phyloP scores from a whole-genome alignment of 2,329 filamentous ascomycete genomes.

The Balansia obtecta region DNA sequence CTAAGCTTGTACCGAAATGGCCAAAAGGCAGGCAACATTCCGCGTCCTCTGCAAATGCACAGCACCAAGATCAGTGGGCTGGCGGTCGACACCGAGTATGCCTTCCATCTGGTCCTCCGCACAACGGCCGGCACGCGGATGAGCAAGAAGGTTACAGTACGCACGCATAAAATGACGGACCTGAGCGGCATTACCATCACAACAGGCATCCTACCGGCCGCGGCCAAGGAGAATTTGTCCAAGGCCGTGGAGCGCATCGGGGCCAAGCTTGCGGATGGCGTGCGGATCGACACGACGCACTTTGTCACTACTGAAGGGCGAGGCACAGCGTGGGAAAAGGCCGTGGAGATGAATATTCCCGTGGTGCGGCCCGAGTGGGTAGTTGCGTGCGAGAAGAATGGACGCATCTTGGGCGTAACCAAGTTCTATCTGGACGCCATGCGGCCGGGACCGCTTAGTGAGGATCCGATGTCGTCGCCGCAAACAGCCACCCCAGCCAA shows the following conservation, averaged over 20 bases:
- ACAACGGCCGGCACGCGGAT: conserved; percentile 81
- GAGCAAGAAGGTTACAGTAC: conserved; percentile 72
- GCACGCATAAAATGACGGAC: conserved; percentile 98
- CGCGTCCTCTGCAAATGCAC: conserved; percentile 72
- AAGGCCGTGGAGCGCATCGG: conserved; percentile 78
- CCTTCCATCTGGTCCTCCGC: conserved; percentile 81
- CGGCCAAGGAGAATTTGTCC: conserved; percentile 59
- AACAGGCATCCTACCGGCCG: conserved; percentile 67
- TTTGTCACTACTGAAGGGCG: conserved; percentile 94
- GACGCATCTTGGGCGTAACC: conserved; percentile 83
- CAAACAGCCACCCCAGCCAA: conserved; percentile 18
- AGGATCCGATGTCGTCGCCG: conserved; percentile 15
- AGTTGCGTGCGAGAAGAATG: conserved; percentile 87
- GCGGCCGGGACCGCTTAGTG: conserved; percentile 29
- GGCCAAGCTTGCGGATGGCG: conserved; percentile 77
- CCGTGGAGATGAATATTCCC: conserved; percentile 93
- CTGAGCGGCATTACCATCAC: conserved; percentile 91
- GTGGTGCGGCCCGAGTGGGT: conserved; percentile 96
- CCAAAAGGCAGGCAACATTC: conserved; percentile 92
- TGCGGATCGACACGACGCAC: conserved; percentile 95
- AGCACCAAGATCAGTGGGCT: conserved; percentile 95
- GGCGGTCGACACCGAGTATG: conserved; percentile 93
- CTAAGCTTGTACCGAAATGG: conserved; percentile 90
- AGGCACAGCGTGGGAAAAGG: conserved; percentile 88
- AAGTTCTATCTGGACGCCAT: conserved; percentile 90